A percentile compares a stretch with the other conserved stretches of the same genome.
These are phyloP conservation scores for Brassica juncea DNA, from an alignment of 345 rosid genomes.

Conservation along the genomic window DNA sequence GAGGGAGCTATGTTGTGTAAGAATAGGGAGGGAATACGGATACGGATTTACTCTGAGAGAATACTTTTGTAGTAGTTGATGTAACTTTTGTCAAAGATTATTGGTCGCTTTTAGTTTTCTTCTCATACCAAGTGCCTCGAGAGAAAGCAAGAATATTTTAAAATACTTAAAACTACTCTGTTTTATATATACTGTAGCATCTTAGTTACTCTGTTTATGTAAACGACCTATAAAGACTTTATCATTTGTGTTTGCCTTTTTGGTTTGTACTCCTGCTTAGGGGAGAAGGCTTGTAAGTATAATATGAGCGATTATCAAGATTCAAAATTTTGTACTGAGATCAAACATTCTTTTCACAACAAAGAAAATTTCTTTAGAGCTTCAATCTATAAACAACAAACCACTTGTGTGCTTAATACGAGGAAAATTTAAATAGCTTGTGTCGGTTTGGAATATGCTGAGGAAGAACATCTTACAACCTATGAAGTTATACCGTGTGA, in stretches of 20 bases:
- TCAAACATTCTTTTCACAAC: constrained; percentile 20
- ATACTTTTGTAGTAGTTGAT: constrained; percentile 35
- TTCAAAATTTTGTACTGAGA: constrained; percentile 24
- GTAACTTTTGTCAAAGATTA: constrained; percentile 37
- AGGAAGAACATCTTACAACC: constrained; percentile 20
- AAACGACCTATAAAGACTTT: constrained; percentile 12
- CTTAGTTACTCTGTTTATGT: background rate
- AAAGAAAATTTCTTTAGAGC: constrained; percentile 21
- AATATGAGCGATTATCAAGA: constrained; percentile 15
- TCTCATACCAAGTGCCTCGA: constrained; percentile 21
- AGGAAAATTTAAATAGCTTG: constrained; percentile 22
- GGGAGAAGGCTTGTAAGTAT: background rate
- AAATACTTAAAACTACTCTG: background rate
- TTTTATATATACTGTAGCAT: constrained; percentile 16
- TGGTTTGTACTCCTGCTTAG: constrained; percentile 4
- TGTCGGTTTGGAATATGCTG: constrained; percentile 15
- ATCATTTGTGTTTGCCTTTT: constrained; percentile 19
- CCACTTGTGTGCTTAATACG: constrained; percentile 8
- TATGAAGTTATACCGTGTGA: constrained; percentile 10
- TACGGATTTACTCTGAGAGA: constrained; percentile 22
- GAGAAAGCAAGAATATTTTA: constrained; percentile 14
- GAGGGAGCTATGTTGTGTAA: constrained; percentile 33
- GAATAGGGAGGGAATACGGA: constrained; percentile 30
- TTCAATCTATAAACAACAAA: constrained; percentile 23
- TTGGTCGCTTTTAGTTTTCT: constrained; percentile 33